phyloP scores from a whole-genome alignment of 208 protist genomes.

The Vickermania ingenoplastis region DNA sequence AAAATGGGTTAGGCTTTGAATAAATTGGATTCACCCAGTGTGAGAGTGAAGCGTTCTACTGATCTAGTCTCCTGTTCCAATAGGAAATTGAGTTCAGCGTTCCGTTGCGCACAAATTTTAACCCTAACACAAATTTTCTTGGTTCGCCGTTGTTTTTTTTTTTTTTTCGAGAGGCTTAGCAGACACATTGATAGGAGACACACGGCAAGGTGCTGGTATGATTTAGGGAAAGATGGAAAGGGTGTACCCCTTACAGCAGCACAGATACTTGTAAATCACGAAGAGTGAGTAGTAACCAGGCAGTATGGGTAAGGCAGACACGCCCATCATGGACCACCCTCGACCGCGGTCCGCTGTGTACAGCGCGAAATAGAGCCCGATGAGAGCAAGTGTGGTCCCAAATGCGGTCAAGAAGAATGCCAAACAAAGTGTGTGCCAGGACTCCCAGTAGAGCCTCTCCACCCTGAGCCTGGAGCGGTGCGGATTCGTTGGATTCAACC shows the following conservation, averaged over 20 bases:
- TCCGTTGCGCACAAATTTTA: no score
- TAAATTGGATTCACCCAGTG: no score
- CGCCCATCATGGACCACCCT: conserved; percentile 30
- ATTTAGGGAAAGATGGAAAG: no score
- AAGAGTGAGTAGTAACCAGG: conserved; percentile 69
- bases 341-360: conserved; percentile 26
- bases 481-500: conserved; percentile 36
- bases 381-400: conserved; percentile 30
- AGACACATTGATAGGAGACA: no score
- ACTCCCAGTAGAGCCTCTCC: conserved; percentile 66
- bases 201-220: no score
- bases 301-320: conserved; percentile 31
- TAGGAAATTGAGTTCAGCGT: no score
- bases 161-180: no score
- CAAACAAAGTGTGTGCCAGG: conserved; percentile 44
- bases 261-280: conserved; percentile 46
- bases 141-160: no score
- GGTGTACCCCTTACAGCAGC: conserved; percentile 35
- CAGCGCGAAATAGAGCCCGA: conserved; percentile 20
- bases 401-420: conserved; percentile 61
- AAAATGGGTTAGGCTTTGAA: no score
- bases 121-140: no score
- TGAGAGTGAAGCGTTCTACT: no score
- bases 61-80: no score
- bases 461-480: conserved; percentile 39